Base-by-base conservation (phyloP, 225 moss, liverwort and hornwort genomes). In the Polytrichum commune region DNA sequence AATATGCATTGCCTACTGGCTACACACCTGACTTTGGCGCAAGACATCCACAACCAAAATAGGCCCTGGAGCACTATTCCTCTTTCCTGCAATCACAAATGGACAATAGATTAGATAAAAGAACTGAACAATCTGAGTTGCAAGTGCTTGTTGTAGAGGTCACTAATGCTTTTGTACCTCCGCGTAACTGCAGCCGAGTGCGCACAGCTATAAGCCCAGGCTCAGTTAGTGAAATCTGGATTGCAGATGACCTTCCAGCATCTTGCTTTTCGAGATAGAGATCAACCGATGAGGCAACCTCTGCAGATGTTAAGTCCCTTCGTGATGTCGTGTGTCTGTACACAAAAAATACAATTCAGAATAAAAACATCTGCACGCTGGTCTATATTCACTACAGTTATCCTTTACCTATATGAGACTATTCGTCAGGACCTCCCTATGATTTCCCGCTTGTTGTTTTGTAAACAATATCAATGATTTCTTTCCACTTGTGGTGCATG, bases 41-140 rank as follows among this genome's bases (percentile, higher is more conserved):
- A 90, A 77, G 46, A 93, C 82, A 81, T 94, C 94, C 75, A 98
- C 91, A 62, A 98, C 94, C 73, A 98, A 84, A 70, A 98, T 84
- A 32, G 97, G 97, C 57, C 97, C 97, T 28, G 92, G 90, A 65
- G 81, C 84, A 69, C 54, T 60, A 57, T 74, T 83, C 76, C 65
- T 85, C 63, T 70, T 72, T 55, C 92, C 96, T 88, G 93, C 75
- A 66, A 66, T 64, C 2, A 69, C n/a, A 62, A 67, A 68, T 76
- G 62, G 22, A 13, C 27, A 19, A 25, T 28, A 4, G 26, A 7
- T 33, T 23, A 22, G 60, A 72, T 19, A 56, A 72, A 53, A n/a
- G 13, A 22, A 66, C 19, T 4, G 65, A 35, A 5, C 27, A 19
- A 29, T 35, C 65, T 60, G 46, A 46, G 46, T 46, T 46, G 46